These are phyloP conservation scores for Phytophthora sp. DNA, from an alignment of 352 stramenopile species.

Conservation along the genomic window DNA sequence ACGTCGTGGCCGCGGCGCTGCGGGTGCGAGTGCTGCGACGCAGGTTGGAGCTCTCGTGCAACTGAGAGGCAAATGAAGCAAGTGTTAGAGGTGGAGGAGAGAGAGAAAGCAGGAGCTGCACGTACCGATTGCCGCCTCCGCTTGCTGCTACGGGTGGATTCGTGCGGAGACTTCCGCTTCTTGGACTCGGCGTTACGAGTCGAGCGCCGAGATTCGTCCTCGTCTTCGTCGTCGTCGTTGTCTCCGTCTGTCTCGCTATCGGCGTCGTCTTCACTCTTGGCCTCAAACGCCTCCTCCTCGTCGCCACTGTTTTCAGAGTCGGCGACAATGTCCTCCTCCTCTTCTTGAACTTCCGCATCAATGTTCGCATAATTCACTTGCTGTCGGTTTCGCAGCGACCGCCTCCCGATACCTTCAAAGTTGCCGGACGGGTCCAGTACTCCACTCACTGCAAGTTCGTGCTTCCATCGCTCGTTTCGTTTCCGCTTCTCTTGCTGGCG, in stretches of 20 bases:
- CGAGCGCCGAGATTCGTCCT: slow-evolving; percentile 7
- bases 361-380: slow-evolving; percentile 59
- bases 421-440: slow-evolving; percentile 29
- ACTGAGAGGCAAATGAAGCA: slow-evolving; percentile 12
- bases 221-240: slow-evolving; percentile 23
- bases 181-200: slow-evolving; percentile 15
- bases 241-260: slow-evolving; percentile 35
- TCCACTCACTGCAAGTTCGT: slow-evolving; percentile 40
- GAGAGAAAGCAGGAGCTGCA: not conserved
- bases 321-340: slow-evolving; percentile 37
- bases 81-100: too few relatives aligned
- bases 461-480: slow-evolving; percentile 45
- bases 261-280: slow-evolving; percentile 23
- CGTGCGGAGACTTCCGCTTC: slow-evolving; percentile 21
- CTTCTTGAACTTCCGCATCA: slow-evolving; percentile 41
- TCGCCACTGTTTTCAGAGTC: slow-evolving; percentile 34
- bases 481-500: slow-evolving; percentile 53
- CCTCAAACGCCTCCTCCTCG: slow-evolving; percentile 31
- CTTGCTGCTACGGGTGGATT: slow-evolving; percentile 22
- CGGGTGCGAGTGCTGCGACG: slow-evolving; percentile 34
- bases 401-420: slow-evolving; percentile 35
- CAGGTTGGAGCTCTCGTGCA: slow-evolving; percentile 17
- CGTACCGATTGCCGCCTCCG: slow-evolving; percentile 35
- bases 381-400: slow-evolving; percentile 50
- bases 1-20: not conserved